phyloP scores from a whole-genome alignment of 192 early-diverging fungal species.

The Coemansia sp. region DNA sequence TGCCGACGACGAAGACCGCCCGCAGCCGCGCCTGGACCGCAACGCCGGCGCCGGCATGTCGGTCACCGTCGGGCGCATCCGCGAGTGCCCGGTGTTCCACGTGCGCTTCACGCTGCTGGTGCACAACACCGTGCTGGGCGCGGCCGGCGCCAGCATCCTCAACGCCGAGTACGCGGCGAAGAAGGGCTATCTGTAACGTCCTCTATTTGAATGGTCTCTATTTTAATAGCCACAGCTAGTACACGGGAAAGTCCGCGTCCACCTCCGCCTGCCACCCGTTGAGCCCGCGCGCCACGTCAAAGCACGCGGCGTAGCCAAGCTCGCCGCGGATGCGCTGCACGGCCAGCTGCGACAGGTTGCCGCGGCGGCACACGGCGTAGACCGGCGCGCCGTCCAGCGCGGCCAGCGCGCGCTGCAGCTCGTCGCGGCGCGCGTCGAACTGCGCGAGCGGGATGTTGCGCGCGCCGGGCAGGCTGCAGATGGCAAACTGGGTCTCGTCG shows the following conservation, averaged over 20 bases:
- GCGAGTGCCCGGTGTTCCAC: constrained; percentile 82
- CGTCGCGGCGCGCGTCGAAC: constrained; percentile 21
- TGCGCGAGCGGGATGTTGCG: constrained; percentile 57
- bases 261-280: constrained; percentile 68
- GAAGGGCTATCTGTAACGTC: constrained; percentile 55
- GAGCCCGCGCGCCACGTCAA: constrained; percentile 82
- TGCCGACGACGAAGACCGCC: constrained; percentile 72
- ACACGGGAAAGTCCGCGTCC: constrained; percentile 78
- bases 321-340: constrained; percentile 67
- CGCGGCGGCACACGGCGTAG: constrained; percentile 80
- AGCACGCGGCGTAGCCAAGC: constrained; percentile 57
- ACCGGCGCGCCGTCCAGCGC: constrained; percentile 53
- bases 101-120: constrained; percentile 86
- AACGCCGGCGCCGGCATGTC: constrained; percentile 78
- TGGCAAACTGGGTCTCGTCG: constrained; percentile 76
- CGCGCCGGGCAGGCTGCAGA: constrained; percentile 69
- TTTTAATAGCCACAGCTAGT: constrained; percentile 52
- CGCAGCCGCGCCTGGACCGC: constrained; percentile 92
- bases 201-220: background rate
- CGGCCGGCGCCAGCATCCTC: constrained; percentile 88
- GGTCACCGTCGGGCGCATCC: constrained; percentile 89
- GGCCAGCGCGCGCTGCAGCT: constrained; percentile 40
- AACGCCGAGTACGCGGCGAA: constrained; percentile 92
- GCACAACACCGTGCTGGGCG: constrained; percentile 96
- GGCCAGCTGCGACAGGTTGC: constrained; percentile 88